These are phyloP conservation scores for Caloboletus inedulis DNA, from an alignment of 1,284 basidiomycete genomes.

Conservation along the genomic window DNA sequence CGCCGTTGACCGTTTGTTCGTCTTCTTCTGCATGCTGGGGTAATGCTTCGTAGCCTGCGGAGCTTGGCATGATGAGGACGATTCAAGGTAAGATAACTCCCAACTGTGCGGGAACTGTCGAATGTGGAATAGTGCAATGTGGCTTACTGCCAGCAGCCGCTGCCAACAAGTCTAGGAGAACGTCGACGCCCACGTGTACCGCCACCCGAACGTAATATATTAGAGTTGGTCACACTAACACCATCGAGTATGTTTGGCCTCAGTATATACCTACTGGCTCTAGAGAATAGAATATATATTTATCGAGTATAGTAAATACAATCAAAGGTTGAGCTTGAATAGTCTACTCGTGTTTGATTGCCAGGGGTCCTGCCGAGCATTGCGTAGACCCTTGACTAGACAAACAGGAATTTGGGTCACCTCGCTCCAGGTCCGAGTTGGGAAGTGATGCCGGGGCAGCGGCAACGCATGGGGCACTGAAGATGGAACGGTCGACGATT, in stretches of 20 bases:
- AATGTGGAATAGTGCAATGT: conserved; percentile 13
- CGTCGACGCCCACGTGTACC: conserved; percentile 8
- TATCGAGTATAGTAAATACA: neutral
- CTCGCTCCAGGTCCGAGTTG: conserved; percentile 15
- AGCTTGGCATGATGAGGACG: conserved; percentile 43
- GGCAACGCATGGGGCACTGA: conserved; percentile 40
- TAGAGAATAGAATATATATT: neutral
- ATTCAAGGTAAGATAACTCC: conserved; percentile 4
- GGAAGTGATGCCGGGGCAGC: conserved; percentile 3
- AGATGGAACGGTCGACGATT: conserved; percentile 43
- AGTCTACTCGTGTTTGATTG: neutral
- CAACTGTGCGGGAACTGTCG: conserved; percentile 1
- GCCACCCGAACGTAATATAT: conserved; percentile 22
- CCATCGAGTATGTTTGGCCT: neutral
- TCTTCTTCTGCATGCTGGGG: conserved; percentile 59
- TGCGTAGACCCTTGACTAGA: neutral
- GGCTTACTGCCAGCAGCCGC: conserved; percentile 14
- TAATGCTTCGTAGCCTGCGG: conserved; percentile 64
- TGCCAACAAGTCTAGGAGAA: conserved; percentile 12
- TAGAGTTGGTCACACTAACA: too few species aligned
- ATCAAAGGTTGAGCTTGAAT: neutral
- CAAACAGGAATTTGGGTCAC: neutral
- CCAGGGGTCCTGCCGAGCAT: neutral
- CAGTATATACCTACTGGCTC: neutral
- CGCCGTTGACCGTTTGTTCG: conserved; percentile 46